Conservation (phyloP, 2,329 filamentous ascomycete genomes). For the Trichocomaceae sp. region DNA sequence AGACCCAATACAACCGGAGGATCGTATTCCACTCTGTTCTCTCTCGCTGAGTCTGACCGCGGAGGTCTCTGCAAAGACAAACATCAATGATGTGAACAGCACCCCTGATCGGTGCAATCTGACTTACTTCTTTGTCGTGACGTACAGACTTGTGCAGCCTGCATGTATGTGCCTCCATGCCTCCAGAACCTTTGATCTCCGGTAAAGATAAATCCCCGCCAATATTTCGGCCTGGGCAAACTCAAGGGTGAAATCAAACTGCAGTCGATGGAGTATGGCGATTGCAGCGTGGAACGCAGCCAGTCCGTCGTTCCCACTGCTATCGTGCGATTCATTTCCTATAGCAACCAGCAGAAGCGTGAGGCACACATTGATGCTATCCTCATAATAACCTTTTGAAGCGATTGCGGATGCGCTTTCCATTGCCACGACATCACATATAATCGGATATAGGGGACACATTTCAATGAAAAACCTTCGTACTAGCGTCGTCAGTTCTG, state of each 20-base stretch:
- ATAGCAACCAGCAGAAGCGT: neutral
- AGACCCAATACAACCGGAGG: constrained; percentile 1
- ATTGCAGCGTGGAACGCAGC: neutral
- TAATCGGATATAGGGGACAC: constrained; percentile 1
- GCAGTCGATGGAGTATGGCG: neutral
- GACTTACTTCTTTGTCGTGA: neutral
- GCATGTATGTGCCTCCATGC: constrained; percentile 1
- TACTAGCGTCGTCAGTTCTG: neutral
- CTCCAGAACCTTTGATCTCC: neutral
- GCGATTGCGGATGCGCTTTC: neutral
- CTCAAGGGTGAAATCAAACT: constrained; percentile 4
- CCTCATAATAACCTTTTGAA: neutral
- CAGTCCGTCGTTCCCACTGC: neutral
- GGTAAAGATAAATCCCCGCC: constrained; percentile 1
- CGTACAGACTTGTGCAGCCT: constrained; percentile 1
- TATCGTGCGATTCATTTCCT: neutral
- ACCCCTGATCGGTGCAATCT: neutral
- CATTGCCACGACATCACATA: constrained; percentile 4
- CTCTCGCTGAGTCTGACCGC: constrained; percentile 2
- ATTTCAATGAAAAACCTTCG: constrained; percentile 1
- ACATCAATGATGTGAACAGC: neutral
- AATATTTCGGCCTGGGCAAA: neutral
- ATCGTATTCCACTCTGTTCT: constrained; percentile 1
- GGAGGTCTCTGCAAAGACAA: neutral
- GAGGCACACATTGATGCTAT: constrained; percentile 2